Base-by-base conservation (phyloP, 2,329 filamentous ascomycete species). In the Ascosphaera apis region DNA sequence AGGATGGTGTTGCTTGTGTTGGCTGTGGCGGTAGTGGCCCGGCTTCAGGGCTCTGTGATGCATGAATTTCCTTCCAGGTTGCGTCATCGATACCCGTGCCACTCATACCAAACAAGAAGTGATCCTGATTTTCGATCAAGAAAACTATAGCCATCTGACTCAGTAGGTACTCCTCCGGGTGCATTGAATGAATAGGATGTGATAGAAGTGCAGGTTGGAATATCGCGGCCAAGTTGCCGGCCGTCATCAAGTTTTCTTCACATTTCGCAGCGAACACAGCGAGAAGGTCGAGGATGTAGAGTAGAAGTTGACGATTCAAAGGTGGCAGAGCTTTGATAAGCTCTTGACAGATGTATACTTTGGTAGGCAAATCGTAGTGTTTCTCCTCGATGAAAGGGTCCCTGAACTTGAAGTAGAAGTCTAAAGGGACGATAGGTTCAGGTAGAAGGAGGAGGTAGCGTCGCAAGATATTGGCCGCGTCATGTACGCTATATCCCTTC, bases 71-170 rank as follows among this genome's bases (percentile, higher is more conserved):
- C 47, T 69, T 67, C 35, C 72, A 63, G 5, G 70, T 73, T 41
- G 71, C 74, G 50, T 91, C 81, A 50, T 93, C 84, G n/a, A 84
- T 80, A n/a, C 73, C 84, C n/a, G 84, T 93, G 32, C 88, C 88
- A 51, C 83, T 81, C 88, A 98, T 98, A 37, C 88, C 88, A 43
- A 98, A 91, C 44, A 98, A 62, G 63, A 98, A 98, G 55, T 92
- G 81, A 49, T 98, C 88, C 53, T 98, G 88, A 48, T 98, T 92
- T 51, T 95, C 84, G 44, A 98, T 98, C 45, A 98, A 61, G 55
- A 98, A 98, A 35, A 98, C 92, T 43, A 98, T 67, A 15, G 98
- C 86, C 48, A 88, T 86, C 63, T 98, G 88, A 51, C 91, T 95
- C 4, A 98, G 63, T 21, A 82, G 75, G 53, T 98, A 98, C 50